Conservation (phyloP, 2,329 filamentous ascomycete species). For the Nigrograna mackinnonii region DNA sequence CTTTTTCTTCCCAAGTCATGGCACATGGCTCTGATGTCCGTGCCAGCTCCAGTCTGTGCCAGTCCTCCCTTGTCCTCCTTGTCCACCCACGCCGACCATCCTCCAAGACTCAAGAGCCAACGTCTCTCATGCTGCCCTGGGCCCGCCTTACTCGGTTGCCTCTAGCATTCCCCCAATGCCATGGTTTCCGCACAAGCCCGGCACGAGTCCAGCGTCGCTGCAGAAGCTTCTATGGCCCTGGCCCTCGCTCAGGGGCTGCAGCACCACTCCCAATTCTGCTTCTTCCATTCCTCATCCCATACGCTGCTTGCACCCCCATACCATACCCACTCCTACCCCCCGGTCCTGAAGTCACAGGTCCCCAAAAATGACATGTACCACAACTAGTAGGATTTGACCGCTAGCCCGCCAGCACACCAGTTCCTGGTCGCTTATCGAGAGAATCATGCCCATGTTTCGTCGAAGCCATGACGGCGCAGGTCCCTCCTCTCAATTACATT, state of each 20-base stretch:
- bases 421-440: constrained; percentile 28
- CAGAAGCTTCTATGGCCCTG: constrained; percentile 35
- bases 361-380: constrained; percentile 20
- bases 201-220: constrained; percentile 22
- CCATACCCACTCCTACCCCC: constrained; percentile 17
- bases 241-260: constrained; percentile 39
- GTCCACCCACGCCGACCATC: too few relatives aligned
- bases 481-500: constrained; percentile 32
- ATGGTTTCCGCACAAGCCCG: constrained; percentile 38
- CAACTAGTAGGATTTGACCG: constrained; percentile 15
- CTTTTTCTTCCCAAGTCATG: constrained; percentile 37
- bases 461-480: constrained; percentile 26
- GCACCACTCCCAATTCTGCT: constrained; percentile 10
- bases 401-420: constrained; percentile 38
- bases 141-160: constrained; percentile 34
- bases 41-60: constrained; percentile 1
- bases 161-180: constrained; percentile 37
- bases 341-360: constrained; percentile 29
- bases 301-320: too few relatives aligned
- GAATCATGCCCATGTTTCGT: constrained; percentile 25
- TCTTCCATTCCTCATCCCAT: constrained; percentile 22
- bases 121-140: constrained; percentile 35
- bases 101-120: too few relatives aligned
- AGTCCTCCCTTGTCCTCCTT: background rate
- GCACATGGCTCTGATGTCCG: constrained; percentile 8